A percentile compares a stretch with the other conserved stretches of the same genome.
These are phyloP conservation scores for Penicillium manginii DNA, from an alignment of 495 filamentous ascomycete genomes.

Conservation along the genomic window DNA sequence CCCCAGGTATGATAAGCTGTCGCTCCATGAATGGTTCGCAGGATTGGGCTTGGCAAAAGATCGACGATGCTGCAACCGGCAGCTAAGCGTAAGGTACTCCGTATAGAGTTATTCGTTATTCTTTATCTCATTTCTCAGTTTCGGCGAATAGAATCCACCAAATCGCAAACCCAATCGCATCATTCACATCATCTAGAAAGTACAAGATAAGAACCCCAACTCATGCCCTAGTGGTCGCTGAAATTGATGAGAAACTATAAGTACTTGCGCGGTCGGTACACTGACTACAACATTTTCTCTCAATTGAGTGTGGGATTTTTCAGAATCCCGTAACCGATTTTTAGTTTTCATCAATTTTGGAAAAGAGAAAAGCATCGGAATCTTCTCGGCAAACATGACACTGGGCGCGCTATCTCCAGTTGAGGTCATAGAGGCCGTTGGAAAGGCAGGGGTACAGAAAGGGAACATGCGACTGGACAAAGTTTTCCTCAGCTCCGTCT, in stretches of 20 bases:
- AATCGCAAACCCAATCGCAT: no score
- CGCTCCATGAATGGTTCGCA: constrained; percentile 3
- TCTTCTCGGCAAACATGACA: constrained; percentile 12
- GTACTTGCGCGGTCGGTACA: no score
- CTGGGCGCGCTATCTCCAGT: constrained; percentile 48
- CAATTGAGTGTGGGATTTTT: not conserved
- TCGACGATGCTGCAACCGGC: not conserved
- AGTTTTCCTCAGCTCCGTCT: constrained; percentile 57
- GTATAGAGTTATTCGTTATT: not conserved
- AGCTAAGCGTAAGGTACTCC: not conserved
- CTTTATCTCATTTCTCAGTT: not conserved
- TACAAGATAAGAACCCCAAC: no score
- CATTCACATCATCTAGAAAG: no score
- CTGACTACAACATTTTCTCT: no score
- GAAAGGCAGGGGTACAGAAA: constrained; percentile 50
- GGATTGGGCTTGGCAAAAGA: not conserved
- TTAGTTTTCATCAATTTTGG: not conserved
- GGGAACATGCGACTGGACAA: constrained; percentile 58
- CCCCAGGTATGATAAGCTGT: constrained; percentile 8
- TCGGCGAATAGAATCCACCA: no score
- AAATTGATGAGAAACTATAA: no score
- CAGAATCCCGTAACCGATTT: not conserved
- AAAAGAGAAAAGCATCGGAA: not conserved
- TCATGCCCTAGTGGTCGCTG: no score
- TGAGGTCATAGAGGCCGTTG: constrained; percentile 51